Evolutionary conservation across 805 yeast genomes (phyloP).

Genomic region (Candida saitoana): DNA sequence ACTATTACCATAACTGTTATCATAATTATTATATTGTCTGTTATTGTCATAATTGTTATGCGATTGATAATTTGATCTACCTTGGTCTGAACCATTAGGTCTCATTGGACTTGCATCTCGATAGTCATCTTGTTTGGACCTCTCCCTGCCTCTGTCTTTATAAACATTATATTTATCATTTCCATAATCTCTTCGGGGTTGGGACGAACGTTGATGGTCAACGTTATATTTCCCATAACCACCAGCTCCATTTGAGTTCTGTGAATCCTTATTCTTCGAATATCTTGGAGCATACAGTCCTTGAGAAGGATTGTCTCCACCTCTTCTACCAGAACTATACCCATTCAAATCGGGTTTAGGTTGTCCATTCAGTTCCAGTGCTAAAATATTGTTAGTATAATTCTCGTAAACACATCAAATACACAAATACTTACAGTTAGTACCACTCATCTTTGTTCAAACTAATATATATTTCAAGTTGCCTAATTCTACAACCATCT

Average conservation of each 20-base stretch:
- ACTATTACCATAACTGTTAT: not conserved
- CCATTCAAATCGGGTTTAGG: conserved; percentile 1
- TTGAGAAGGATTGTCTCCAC: conserved; percentile 1
- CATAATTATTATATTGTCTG: not conserved
- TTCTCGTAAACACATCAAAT: not conserved
- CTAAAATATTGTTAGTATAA: not conserved
- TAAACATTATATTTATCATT: conserved; percentile 1
- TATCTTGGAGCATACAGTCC: conserved; percentile 5
- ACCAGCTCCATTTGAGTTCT: not conserved
- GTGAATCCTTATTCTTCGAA: not conserved
- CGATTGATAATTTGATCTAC: conserved; percentile 1
- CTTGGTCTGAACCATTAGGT: not conserved
- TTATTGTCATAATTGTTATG: not conserved
- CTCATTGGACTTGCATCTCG: not conserved
- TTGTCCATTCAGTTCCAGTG: not conserved
- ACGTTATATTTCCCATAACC: conserved; percentile 2
- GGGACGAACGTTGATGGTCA: not conserved
- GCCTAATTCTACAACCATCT: not conserved
- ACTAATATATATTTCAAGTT: too few species aligned
- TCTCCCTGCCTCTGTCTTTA: conserved; percentile 6
- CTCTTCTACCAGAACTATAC: conserved; percentile 6
- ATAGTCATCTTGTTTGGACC: not conserved
- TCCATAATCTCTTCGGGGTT: conserved; percentile 3
- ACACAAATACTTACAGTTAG: not conserved
- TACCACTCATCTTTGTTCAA: conserved; percentile 1